Conservation (phyloP, 768 basidiomycete genomes). For the Hysterangium stoloniferum region DNA sequence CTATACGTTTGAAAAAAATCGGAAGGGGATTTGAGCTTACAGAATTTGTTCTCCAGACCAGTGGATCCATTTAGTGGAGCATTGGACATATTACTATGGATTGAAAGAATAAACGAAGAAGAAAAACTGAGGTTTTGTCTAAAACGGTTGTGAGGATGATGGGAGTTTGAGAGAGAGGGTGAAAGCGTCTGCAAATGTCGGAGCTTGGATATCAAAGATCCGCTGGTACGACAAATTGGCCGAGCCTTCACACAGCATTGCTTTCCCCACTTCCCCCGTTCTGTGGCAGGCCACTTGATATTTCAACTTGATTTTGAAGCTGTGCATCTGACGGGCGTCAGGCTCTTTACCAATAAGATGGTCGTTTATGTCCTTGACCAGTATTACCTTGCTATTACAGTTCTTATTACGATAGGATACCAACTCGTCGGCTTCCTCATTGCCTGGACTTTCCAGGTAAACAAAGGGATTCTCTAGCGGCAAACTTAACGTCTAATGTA, state of each 20-base stretch:
- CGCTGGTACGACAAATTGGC: background rate
- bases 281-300: too few relatives aligned
- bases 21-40: conserved; percentile 32
- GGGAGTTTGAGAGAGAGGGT: conserved; percentile 3
- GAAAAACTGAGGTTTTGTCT: conserved; percentile 11
- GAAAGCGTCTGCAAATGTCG: conserved; percentile 4
- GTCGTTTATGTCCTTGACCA: conserved; percentile 38
- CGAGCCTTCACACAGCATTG: background rate
- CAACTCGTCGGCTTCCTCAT: conserved; percentile 57
- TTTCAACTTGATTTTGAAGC: too few relatives aligned
- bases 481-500: background rate
- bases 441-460: conserved; percentile 52
- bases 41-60: conserved; percentile 69
- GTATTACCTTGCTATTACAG: conserved; percentile 42
- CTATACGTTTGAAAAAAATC: background rate
- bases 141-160: conserved; percentile 3
- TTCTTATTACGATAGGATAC: conserved; percentile 43
- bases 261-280: too few relatives aligned
- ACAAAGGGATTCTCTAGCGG: background rate
- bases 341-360: too few relatives aligned
- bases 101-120: conserved; percentile 11
- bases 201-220: conserved; percentile 10
- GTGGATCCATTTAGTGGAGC: conserved; percentile 74
- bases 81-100: conserved; percentile 63
- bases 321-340: too few relatives aligned